Evolutionary conservation across 345 rosid genomes (phyloP).

Genomic region (Limnanthes douglasii): DNA sequence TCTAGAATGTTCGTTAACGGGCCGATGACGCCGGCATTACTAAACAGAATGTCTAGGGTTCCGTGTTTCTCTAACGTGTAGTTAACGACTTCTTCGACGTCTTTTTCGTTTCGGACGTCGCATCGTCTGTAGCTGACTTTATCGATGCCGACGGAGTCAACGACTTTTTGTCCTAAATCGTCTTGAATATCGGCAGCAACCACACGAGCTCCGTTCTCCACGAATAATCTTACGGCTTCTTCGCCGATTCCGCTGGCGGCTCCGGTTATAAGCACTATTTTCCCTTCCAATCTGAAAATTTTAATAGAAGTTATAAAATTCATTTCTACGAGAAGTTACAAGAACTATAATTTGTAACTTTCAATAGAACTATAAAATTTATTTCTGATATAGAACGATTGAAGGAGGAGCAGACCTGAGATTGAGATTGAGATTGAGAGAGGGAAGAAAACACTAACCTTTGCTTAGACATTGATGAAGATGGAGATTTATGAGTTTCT

Average conservation of each 20-base stretch:
- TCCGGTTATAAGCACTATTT: constrained; percentile 75
- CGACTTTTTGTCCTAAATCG: constrained; percentile 37
- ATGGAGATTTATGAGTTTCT: too few species aligned
- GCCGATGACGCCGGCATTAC: constrained; percentile 78
- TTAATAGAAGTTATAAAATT: too few species aligned
- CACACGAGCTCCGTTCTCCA: constrained; percentile 50
- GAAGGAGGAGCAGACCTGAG: too few species aligned
- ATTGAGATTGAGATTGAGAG: too few species aligned
- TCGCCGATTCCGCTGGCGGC: constrained; percentile 94
- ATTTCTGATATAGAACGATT: too few species aligned
- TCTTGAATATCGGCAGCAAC: constrained; percentile 67
- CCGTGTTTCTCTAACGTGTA: constrained; percentile 34
- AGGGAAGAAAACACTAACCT: too few species aligned
- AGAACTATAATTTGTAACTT: too few species aligned
- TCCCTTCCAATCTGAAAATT: constrained; percentile 58
- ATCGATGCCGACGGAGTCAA: constrained; percentile 22
- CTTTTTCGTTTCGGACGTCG: constrained; percentile 66
- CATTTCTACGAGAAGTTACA: too few species aligned
- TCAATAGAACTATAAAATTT: too few species aligned
- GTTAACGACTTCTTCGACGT: constrained; percentile 50
- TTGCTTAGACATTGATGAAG: too few species aligned
- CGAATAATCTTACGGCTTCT: constrained; percentile 46
- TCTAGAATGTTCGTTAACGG: constrained; percentile 43
- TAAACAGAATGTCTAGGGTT: constrained; percentile 55
- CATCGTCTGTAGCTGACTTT: constrained; percentile 43